phyloP scores from a whole-genome alignment of 2,329 filamentous ascomycete genomes.

The Metarhizium album region DNA sequence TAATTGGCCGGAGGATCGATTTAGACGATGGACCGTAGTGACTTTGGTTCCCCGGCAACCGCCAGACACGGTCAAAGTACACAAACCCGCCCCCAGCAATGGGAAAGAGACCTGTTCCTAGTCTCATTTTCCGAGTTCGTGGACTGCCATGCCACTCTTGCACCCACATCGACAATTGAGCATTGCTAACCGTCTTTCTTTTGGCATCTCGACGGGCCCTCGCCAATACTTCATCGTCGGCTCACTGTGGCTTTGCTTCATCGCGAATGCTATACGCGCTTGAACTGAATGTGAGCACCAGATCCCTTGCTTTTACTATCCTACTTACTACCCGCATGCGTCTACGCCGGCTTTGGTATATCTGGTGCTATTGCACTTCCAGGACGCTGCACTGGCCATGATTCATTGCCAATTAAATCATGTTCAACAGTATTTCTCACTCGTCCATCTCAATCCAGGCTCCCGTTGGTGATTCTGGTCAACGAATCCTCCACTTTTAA shows the following conservation, averaged over 20 bases:
- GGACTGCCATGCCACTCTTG: too few species aligned
- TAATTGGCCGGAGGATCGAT: not conserved
- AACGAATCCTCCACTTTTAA: not conserved
- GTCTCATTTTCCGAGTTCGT: not conserved
- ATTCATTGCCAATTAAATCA: not conserved
- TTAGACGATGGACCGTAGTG: not conserved
- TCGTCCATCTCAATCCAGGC: not conserved
- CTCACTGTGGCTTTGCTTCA: conserved; percentile 7
- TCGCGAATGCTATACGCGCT: conserved; percentile 18
- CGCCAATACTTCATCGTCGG: not conserved
- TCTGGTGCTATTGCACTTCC: not conserved
- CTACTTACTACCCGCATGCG: not conserved
- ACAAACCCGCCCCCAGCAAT: conserved; percentile 17
- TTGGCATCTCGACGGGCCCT: not conserved
- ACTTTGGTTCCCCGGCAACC: conserved; percentile 18
- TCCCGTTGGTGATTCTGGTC: not conserved
- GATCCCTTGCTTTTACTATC: not conserved
- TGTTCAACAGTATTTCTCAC: not conserved
- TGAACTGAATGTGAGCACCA: conserved; percentile 15
- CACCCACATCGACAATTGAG: conserved; percentile 11
- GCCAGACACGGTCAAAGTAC: conserved; percentile 17
- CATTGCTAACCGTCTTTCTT: conserved; percentile 19
- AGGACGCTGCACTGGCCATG: not conserved
- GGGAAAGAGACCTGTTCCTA: conserved; percentile 6
- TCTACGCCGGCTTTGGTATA: conserved; percentile 2